A percentile compares a stretch with the other conserved stretches of the same genome.
These are phyloP conservation scores for Talaromyces sp. DNA, from an alignment of 2,329 filamentous ascomycete genomes.

Conservation along the genomic window DNA sequence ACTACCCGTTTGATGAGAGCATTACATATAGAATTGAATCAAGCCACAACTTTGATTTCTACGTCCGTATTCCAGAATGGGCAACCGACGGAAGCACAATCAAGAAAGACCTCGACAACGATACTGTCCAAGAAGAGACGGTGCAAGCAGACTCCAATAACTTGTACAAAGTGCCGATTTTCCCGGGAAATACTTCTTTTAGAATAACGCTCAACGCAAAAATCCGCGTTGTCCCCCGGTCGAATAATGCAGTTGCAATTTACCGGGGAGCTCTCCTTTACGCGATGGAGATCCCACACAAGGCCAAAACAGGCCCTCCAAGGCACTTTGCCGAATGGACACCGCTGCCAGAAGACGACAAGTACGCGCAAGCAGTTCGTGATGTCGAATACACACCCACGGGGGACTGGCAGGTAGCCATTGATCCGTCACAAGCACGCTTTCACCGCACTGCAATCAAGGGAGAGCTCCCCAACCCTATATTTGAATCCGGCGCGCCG, in stretches of 20 bases:
- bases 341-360: slow-evolving; percentile 6
- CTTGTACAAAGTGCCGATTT: slow-evolving; percentile 2
- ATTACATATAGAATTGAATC: slow-evolving; percentile 7
- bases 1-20: slow-evolving; percentile 9
- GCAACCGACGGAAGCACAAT: slow-evolving; percentile 6
- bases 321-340: slow-evolving; percentile 9
- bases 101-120: neutral
- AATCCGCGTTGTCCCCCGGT: slow-evolving; percentile 7
- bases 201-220: slow-evolving; percentile 5
- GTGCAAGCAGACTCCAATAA: slow-evolving; percentile 6
- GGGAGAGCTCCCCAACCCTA: slow-evolving; percentile 5
- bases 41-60: slow-evolving; percentile 6
- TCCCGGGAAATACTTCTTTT: slow-evolving; percentile 2
- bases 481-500: slow-evolving; percentile 9
- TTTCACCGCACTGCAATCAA: slow-evolving; percentile 6
- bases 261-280: slow-evolving; percentile 10
- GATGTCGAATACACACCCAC: slow-evolving; percentile 10
- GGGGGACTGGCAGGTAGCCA: slow-evolving; percentile 9
- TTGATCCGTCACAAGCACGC: slow-evolving; percentile 9
- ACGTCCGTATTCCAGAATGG: slow-evolving; percentile 10
- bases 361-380: slow-evolving; percentile 4
- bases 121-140: slow-evolving; percentile 1
- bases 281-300: slow-evolving; percentile 11
- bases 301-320: slow-evolving; percentile 5
- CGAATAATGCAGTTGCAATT: slow-evolving; percentile 10